Conservation (phyloP, 352 stramenopile species). For the Phytophthora colocasiae region DNA sequence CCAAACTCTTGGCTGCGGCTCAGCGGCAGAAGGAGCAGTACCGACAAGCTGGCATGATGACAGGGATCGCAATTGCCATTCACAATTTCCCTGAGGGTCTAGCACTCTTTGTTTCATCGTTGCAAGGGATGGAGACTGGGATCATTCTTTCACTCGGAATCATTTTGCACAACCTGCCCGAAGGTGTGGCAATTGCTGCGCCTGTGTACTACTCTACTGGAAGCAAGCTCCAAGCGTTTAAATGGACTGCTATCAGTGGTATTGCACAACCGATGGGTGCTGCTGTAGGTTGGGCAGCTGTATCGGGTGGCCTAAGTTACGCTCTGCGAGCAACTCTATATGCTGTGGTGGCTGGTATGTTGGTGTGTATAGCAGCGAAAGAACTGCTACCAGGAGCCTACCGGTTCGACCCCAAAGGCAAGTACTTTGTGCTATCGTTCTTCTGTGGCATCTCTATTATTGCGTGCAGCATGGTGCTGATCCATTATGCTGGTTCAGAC, state of each 20-base stretch:
- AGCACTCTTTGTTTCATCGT: constrained; percentile 94
- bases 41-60: constrained; percentile 90
- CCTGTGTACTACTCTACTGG: constrained; percentile 97
- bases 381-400: constrained; percentile 93
- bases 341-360: constrained; percentile 93
- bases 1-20: constrained; percentile 12
- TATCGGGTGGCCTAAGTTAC: constrained; percentile 54
- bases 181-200: constrained; percentile 95
- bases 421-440: constrained; percentile 87
- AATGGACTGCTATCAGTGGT: constrained; percentile 91
- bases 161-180: constrained; percentile 97
- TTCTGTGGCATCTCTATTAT: constrained; percentile 91
- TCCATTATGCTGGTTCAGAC: constrained; percentile 69
- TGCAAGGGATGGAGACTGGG: constrained; percentile 91
- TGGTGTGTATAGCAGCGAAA: constrained; percentile 91
- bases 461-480: constrained; percentile 86
- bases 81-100: constrained; percentile 95
- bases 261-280: constrained; percentile 93
- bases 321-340: constrained; percentile 91
- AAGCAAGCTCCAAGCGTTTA: constrained; percentile 92
- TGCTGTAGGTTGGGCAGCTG: constrained; percentile 65
- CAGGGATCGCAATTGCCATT: constrained; percentile 80
- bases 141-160: constrained; percentile 94
- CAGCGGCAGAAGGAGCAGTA: constrained; percentile 55
- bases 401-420: constrained; percentile 88